Percentiles rank a stretch among this genome's conserved stretches.
These are phyloP conservation scores for Boletellus emodensis DNA, from an alignment of 768 basidiomycete genomes.

Conservation along the genomic window DNA sequence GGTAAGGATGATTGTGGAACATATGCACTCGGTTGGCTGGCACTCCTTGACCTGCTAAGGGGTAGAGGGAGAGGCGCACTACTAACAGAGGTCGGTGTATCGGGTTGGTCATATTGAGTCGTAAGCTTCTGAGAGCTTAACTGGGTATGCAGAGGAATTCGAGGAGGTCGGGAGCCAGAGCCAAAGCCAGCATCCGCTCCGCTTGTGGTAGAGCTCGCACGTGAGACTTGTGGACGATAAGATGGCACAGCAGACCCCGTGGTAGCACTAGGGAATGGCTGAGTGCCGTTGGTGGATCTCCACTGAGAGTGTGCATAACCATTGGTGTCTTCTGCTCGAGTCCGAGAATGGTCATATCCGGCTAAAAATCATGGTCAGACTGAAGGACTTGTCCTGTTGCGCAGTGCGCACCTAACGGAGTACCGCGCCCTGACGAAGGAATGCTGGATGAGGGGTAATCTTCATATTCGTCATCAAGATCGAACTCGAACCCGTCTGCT, in stretches of 20 bases:
- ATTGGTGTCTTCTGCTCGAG: slow-evolving; percentile 65
- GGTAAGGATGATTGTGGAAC: slow-evolving; percentile 47
- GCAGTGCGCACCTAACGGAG: slow-evolving; percentile 61
- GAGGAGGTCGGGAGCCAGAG: slow-evolving; percentile 38
- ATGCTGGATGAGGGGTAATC: slow-evolving; percentile 57
- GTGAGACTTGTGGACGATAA: slow-evolving; percentile 43
- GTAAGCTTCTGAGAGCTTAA: slow-evolving; percentile 64
- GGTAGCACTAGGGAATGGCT: slow-evolving; percentile 28
- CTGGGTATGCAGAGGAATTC: slow-evolving; percentile 54
- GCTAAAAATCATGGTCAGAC: slow-evolving; percentile 47
- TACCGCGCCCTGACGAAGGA: slow-evolving; percentile 64
- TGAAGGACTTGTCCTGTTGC: slow-evolving; percentile 57
- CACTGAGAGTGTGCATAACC: slow-evolving; percentile 63
- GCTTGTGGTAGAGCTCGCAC: slow-evolving; percentile 45
- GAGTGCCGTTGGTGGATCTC: slow-evolving; percentile 48
- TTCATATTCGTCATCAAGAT: slow-evolving; percentile 72
- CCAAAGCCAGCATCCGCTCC: slow-evolving; percentile 38
- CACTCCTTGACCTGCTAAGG: slow-evolving; percentile 62
- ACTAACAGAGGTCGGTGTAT: slow-evolving; percentile 33
- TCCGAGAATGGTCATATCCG: slow-evolving; percentile 53
- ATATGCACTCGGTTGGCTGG: slow-evolving; percentile 76
- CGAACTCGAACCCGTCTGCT: slow-evolving; percentile 68
- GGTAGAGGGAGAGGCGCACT: slow-evolving; percentile 26
- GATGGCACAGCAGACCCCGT: slow-evolving; percentile 20
- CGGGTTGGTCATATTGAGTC: slow-evolving; percentile 47